Conservation (phyloP, 768 basidiomycete species). For the Asterophora parasitica region DNA sequence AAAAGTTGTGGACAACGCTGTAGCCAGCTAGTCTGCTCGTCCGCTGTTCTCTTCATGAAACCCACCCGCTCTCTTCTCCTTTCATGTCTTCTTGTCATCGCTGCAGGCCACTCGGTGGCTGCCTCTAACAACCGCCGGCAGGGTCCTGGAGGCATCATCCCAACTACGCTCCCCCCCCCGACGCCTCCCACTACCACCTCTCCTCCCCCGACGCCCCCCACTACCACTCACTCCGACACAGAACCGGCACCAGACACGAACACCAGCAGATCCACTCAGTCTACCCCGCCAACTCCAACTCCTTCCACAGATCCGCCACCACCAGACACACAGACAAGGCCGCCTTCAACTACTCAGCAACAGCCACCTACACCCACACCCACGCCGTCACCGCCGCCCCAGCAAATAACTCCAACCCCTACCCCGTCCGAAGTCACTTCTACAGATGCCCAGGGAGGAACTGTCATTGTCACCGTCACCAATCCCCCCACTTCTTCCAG, state of each 20-base stretch:
- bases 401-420: conserved; percentile 3
- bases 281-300: neutral
- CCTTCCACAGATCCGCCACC: conserved; percentile 10
- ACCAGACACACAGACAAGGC: neutral
- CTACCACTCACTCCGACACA: neutral
- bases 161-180: conserved; percentile 15
- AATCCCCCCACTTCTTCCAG: conserved; percentile 23
- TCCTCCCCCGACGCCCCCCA: conserved; percentile 4
- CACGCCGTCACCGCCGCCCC: conserved; percentile 10
- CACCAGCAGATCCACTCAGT: neutral
- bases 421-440: conserved; percentile 9
- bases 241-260: neutral
- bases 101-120: conserved; percentile 14
- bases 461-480: conserved; percentile 22
- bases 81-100: conserved; percentile 23
- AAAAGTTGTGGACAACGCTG: conserved; percentile 15
- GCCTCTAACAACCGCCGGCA: conserved; percentile 18
- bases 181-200: conserved; percentile 9
- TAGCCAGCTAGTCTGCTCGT: too few species aligned
- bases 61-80: conserved; percentile 20
- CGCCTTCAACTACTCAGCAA: conserved; percentile 9
- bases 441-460: conserved; percentile 19
- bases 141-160: neutral
- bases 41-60: conserved; percentile 19
- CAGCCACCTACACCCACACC: conserved; percentile 5